Conservation (phyloP, 1,284 basidiomycete species). For the Marasmius tenuissimus region DNA sequence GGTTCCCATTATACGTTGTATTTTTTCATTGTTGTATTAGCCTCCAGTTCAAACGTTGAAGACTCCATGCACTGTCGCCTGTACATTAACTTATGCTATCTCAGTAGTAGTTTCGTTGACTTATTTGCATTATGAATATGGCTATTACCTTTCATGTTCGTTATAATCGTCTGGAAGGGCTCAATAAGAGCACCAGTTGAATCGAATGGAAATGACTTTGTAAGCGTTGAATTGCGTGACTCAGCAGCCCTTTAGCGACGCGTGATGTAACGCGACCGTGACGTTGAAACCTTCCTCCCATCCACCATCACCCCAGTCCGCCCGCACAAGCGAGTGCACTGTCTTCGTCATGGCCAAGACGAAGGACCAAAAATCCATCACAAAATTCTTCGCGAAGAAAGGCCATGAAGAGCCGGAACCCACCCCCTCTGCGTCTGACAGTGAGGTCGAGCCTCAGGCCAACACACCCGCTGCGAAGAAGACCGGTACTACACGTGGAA, state of each 20-base stretch:
- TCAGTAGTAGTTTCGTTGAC: too few species aligned
- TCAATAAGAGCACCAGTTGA: not conserved
- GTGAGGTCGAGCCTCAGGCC: not conserved
- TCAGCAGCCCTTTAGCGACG: not conserved
- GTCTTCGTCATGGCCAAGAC: slow-evolving; percentile 37
- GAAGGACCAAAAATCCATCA: slow-evolving; percentile 52
- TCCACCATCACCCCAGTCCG: not conserved
- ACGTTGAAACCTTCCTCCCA: slow-evolving; percentile 5
- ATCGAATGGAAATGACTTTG: not conserved
- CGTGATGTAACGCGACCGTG: slow-evolving; percentile 11
- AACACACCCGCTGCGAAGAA: not conserved
- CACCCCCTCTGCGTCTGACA: not conserved
- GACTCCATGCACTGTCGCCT: not conserved
- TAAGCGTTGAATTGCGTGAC: not conserved
- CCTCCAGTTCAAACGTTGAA: not conserved
- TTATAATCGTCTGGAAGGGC: not conserved
- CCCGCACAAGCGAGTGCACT: not conserved
- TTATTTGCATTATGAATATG: too few species aligned
- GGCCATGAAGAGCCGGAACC: not conserved
- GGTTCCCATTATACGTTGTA: slow-evolving; percentile 1
- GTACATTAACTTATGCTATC: too few species aligned
- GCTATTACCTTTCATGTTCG: too few species aligned
- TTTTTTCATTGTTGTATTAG: not conserved
- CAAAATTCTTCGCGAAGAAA: slow-evolving; percentile 46
- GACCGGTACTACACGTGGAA: slow-evolving; percentile 9